Evolutionary conservation across 2,329 filamentous ascomycete species (phyloP).

Genomic region (Orbilia ellipsospora): DNA sequence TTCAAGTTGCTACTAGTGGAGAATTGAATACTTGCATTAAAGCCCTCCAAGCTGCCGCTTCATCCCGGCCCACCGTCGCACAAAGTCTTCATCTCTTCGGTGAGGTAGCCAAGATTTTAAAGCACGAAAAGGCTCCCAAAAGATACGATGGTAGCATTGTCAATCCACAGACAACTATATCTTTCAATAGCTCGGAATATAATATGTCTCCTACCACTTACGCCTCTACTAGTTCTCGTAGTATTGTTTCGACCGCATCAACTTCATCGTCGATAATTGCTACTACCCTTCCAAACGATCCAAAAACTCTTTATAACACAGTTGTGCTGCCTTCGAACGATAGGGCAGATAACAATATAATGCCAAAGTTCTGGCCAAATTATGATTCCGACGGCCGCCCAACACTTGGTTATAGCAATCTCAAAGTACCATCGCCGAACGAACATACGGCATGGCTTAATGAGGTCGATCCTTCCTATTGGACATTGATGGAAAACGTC

Average conservation of each 20-base stretch:
- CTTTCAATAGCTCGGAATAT: slow-evolving; percentile 29
- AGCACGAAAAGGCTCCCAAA: slow-evolving; percentile 18
- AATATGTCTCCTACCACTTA: slow-evolving; percentile 12
- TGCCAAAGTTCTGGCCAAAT: slow-evolving; percentile 51
- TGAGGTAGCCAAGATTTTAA: slow-evolving; percentile 56
- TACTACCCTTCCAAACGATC: slow-evolving; percentile 13
- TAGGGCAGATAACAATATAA: slow-evolving; percentile 29
- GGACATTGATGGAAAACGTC: slow-evolving; percentile 49
- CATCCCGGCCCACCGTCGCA: slow-evolving; percentile 44
- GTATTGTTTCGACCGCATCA: slow-evolving; percentile 16
- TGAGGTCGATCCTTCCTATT: slow-evolving; percentile 49
- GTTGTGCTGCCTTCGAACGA: slow-evolving; percentile 48
- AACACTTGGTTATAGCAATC: slow-evolving; percentile 36
- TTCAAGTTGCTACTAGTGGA: slow-evolving; percentile 56
- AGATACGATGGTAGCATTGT: slow-evolving; percentile 16
- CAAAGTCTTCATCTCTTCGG: slow-evolving; percentile 57
- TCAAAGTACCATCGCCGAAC: slow-evolving; percentile 40
- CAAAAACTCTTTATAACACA: slow-evolving; percentile 33
- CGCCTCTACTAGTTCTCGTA: slow-evolving; percentile 13
- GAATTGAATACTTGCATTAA: slow-evolving; percentile 57
- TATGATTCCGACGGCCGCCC: slow-evolving; percentile 41
- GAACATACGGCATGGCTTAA: slow-evolving; percentile 41
- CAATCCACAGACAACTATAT: not conserved
- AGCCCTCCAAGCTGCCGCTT: slow-evolving; percentile 56
- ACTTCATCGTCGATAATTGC: slow-evolving; percentile 21